Base-by-base conservation (phyloP, 2,329 filamentous ascomycete genomes). In the Curvularia eragrostidis region DNA sequence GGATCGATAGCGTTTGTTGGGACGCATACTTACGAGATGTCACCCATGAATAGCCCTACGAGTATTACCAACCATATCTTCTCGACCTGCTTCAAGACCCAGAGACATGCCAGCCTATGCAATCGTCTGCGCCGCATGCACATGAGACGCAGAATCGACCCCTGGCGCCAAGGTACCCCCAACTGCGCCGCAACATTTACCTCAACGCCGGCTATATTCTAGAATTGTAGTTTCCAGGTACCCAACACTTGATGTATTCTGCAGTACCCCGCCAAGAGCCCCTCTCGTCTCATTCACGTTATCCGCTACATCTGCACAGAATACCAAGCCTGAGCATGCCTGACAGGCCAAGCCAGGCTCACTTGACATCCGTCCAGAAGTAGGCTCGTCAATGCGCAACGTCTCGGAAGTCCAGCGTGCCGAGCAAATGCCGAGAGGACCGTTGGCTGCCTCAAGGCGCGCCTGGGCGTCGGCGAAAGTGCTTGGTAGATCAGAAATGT, bases 111-210 rank as follows among this genome's bases (percentile, higher is more conserved):
- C 39, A 60, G 58, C 58, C 54, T 54, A 49, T 54, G 19, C 23
- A 53, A 15, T 10, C 13, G 6, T 15, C 58, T 39, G 52, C 47
- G 43, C 55, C 56, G 39, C 48, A 61, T 52, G 58, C 47, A 51
- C 50, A 51, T 58, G 50, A 54, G 38, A 54, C 54, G 28, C 26
- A 43, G 23, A 44, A 18, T 19, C 42, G 18, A 15, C 36, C 39
- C 53, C 23, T 43, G 21, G 15, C 23, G 41, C 13, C 21, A 43
- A 21, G 9, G 26, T 9, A 5, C 39, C 32, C 32, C 41, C 30
- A 44, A 24, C 56, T 51, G 53, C 48, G 47, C 56, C 56, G 34
- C 47, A 47, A 54, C 42, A 28, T 47, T 43, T 47, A 32, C 32
- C 47, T 26, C 21, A 47, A n/a, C 34, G n/a, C 38, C 24, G 13